These are phyloP conservation scores for Phaeotremella skinneri DNA, from an alignment of 768 basidiomycete genomes.

Conservation along the genomic window DNA sequence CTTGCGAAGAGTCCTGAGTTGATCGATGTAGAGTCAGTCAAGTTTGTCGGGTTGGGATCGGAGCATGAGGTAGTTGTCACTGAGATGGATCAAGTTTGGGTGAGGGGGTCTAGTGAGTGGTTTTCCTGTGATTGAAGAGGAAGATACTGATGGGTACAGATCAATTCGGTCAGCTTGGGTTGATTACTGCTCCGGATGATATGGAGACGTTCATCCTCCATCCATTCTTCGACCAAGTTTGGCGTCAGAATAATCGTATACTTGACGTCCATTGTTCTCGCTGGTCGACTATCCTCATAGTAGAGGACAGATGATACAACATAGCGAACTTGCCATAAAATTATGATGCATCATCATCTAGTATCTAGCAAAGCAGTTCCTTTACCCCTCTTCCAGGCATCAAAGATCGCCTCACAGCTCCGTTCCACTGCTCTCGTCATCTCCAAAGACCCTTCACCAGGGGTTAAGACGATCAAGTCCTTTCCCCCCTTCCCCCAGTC, in stretches of 20 bases:
- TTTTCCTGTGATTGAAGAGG: background rate
- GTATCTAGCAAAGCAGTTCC: slow-evolving; percentile 8
- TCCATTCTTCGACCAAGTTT: background rate
- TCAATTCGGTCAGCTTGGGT: slow-evolving; percentile 30
- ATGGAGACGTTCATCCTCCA: slow-evolving; percentile 3
- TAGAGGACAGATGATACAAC: background rate
- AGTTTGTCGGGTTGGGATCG: slow-evolving; percentile 30
- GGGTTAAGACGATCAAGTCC: slow-evolving; percentile 14
- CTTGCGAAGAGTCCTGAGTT: slow-evolving; percentile 17
- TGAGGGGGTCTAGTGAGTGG: slow-evolving; percentile 36
- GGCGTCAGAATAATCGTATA: background rate
- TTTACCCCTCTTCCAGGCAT: slow-evolving; percentile 11
- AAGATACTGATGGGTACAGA: slow-evolving; percentile 19
- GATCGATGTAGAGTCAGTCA: slow-evolving; percentile 21
- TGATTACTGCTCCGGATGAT: background rate
- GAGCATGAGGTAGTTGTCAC: slow-evolving; percentile 33
- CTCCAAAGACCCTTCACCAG: slow-evolving; percentile 29
- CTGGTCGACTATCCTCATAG: slow-evolving; percentile 31
- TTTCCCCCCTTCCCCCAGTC: slow-evolving; percentile 19
- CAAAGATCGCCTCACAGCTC: slow-evolving; percentile 24
- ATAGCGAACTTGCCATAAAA: background rate
- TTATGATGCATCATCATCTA: background rate
- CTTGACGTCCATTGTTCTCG: slow-evolving; percentile 15
- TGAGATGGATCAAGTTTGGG: slow-evolving; percentile 18
- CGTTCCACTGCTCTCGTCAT: slow-evolving; percentile 32